Evolutionary conservation across 306 rosid genomes (phyloP), one percentile per base, ranked within the genome.

Genomic region (Morella rubra): DNA sequence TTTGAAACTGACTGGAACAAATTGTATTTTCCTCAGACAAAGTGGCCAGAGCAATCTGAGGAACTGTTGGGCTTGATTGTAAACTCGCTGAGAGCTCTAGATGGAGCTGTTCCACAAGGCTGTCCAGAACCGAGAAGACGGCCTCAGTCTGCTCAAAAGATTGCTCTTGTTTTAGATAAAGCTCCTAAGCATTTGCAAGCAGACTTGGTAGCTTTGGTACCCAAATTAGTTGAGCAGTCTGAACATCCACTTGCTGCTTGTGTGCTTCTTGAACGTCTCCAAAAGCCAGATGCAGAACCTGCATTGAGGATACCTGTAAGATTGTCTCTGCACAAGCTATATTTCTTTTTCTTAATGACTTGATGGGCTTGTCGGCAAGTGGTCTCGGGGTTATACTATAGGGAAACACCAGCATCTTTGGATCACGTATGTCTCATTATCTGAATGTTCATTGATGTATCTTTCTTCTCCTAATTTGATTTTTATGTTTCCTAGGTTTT

Each of bases 1-100:
- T 72, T 73, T 74, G 54, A 59, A 76, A 50, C 75, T 77, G 76
- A 84, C 49, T 71, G 24, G 64, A 73, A 73, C 51, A 20, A 54
- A 69, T 84, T 84, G 79, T 15, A 76, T 9, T 65, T 73, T 80
- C 37, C 37, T 78, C 86, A 92, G 99, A 88, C 96, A 62, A 96
- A 92, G 86, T 96, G 99, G 97, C 99, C 97, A 45, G 98, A 92
- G 83, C 99, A 92, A 79, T 96, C 99, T 54, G 99, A 96, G 90
- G 99, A 96, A 91, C 97, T 96, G 73, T 80, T 96, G 76, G 98
- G 99, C 56, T 86, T 96, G 89, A 96, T 96, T 83, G 96, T 96
- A 73, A 96, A 96, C 75, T 96, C 99, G 11, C 82, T 96, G 79
- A 92, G 97, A 85, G 93, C 98, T 77, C 85, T 96, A 79, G 98